Evolutionary conservation across 768 basidiomycete species (phyloP).

Genomic region (Porphyrellus cyaneotinctus): DNA sequence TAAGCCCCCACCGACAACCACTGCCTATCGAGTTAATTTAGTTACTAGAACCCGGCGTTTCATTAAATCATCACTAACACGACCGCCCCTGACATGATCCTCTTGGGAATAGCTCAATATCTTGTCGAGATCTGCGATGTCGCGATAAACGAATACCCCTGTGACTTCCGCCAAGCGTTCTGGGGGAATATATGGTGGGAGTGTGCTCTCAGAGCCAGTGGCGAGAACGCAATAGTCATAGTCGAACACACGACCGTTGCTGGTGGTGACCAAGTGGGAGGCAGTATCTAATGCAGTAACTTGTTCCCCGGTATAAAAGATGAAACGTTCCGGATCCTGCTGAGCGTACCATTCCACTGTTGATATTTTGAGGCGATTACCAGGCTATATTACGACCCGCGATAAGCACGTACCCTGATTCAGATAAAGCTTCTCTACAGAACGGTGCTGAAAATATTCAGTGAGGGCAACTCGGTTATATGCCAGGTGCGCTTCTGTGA

Average conservation of each 20-base stretch:
- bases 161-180: constrained; percentile 37
- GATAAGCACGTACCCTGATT: constrained; percentile 37
- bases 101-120: constrained; percentile 57
- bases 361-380: constrained; percentile 13
- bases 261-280: constrained; percentile 44
- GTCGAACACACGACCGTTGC: constrained; percentile 38
- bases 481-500: constrained; percentile 41
- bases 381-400: neutral
- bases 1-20: constrained; percentile 65
- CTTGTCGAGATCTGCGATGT: constrained; percentile 60
- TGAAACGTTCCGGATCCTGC: constrained; percentile 54
- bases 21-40: neutral
- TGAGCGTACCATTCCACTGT: constrained; percentile 54
- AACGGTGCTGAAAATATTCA: constrained; percentile 58
- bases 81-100: constrained; percentile 36
- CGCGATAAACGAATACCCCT: constrained; percentile 72
- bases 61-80: constrained; percentile 11
- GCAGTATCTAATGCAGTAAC: constrained; percentile 38
- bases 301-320: constrained; percentile 47
- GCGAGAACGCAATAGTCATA: constrained; percentile 67
- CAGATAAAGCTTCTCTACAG: constrained; percentile 56
- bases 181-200: constrained; percentile 54
- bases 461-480: constrained; percentile 53
- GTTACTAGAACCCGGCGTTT: neutral
- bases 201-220: constrained; percentile 62